These are phyloP conservation scores for Chalciporus piperatus DNA, from an alignment of 768 basidiomycete genomes.

Conservation along the genomic window DNA sequence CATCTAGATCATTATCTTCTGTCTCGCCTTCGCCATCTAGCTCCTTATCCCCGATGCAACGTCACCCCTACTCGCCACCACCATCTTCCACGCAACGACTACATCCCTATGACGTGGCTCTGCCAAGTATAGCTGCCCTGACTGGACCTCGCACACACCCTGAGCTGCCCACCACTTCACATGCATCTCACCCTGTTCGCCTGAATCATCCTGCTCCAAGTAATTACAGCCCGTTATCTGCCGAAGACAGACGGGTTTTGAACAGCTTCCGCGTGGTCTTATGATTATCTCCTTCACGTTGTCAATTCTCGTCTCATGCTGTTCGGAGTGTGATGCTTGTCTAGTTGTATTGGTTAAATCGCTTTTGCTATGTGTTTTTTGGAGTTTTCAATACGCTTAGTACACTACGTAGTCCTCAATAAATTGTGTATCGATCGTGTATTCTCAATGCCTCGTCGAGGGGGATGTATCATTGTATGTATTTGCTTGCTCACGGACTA, in stretches of 20 bases:
- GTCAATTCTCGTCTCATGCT: background rate
- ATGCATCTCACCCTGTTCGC: conserved; percentile 13
- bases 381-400: background rate
- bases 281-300: conserved; percentile 22
- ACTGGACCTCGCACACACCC: conserved; percentile 4
- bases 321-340: background rate
- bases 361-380: background rate
- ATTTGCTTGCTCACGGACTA: background rate
- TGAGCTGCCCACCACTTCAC: background rate
- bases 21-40: conserved; percentile 14
- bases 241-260: conserved; percentile 59
- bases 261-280: conserved; percentile 54
- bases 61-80: conserved; percentile 4
- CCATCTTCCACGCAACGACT: conserved; percentile 5
- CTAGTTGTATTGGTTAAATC: background rate
- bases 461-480: no score
- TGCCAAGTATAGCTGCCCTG: conserved; percentile 25
- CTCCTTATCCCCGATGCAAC: conserved; percentile 11
- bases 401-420: conserved; percentile 2
- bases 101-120: conserved; percentile 6
- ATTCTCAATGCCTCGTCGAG: background rate
- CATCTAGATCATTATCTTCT: conserved; percentile 12
- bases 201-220: conserved; percentile 25
- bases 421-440: conserved; percentile 2
- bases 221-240: conserved; percentile 41